Conservation (phyloP, 768 basidiomycete species). For the Tephrocybe sp. region DNA sequence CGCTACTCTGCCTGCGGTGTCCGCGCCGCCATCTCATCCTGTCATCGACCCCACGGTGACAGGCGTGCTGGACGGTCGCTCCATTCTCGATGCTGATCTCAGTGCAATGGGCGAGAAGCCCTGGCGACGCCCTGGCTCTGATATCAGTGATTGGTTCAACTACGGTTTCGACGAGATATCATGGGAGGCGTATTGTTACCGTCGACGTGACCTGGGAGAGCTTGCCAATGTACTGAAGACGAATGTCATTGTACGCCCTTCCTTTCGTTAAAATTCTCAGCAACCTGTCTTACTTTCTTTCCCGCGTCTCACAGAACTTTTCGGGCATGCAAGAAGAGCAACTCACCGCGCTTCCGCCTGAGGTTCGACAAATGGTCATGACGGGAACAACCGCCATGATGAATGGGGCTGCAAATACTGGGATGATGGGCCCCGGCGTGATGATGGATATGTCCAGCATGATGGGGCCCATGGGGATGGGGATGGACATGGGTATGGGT, state of each 20-base stretch:
- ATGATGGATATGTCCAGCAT: slow-evolving; percentile 83
- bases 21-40: slow-evolving; percentile 81
- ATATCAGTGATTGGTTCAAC: slow-evolving; percentile 98
- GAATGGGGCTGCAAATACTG: slow-evolving; percentile 58
- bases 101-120: slow-evolving; percentile 75
- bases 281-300: background rate
- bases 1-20: slow-evolving; percentile 61
- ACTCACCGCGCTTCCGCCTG: slow-evolving; percentile 72
- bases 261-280: background rate
- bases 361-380: slow-evolving; percentile 87
- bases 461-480: slow-evolving; percentile 62
- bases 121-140: slow-evolving; percentile 90
- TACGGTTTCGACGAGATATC: slow-evolving; percentile 98
- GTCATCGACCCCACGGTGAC: slow-evolving; percentile 65
- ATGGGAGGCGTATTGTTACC: slow-evolving; percentile 91
- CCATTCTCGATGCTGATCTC: slow-evolving; percentile 85
- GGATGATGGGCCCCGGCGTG: slow-evolving; percentile 62
- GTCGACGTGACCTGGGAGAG: slow-evolving; percentile 79
- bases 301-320: slow-evolving; percentile 57
- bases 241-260: slow-evolving; percentile 70
- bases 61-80: slow-evolving; percentile 71
- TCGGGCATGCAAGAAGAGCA: slow-evolving; percentile 83
- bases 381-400: slow-evolving; percentile 79
- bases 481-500: slow-evolving; percentile 67
- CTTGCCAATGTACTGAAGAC: slow-evolving; percentile 78